Evolutionary conservation across 768 basidiomycete genomes (phyloP).

Genomic region (Podaxis sp.): DNA sequence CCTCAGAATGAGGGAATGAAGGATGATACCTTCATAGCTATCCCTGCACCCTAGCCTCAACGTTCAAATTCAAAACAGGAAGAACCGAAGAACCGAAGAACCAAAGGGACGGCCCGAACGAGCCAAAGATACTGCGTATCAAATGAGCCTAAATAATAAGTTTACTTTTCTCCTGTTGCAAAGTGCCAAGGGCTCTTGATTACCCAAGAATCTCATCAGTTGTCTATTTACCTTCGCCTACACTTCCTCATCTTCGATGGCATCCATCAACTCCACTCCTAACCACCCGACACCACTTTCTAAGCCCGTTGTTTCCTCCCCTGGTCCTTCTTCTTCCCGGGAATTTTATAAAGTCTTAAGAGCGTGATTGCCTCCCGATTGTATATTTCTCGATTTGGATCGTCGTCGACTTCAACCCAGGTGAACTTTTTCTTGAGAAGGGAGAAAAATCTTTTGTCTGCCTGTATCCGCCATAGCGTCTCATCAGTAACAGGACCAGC

Average conservation of each 20-base stretch:
- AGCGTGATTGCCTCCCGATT: slow-evolving; percentile 64
- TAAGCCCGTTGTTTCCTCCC: not conserved
- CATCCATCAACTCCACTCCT: not conserved
- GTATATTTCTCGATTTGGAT: slow-evolving; percentile 56
- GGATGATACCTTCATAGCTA: too few relatives aligned
- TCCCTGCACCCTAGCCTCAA: too few relatives aligned
- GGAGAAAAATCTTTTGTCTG: slow-evolving; percentile 83
- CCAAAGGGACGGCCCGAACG: too few relatives aligned
- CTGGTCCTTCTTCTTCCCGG: not conserved
- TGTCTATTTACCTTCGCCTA: too few relatives aligned
- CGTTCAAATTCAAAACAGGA: too few relatives aligned
- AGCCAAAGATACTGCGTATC: too few relatives aligned
- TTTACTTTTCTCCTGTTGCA: too few relatives aligned
- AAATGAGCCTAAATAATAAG: too few relatives aligned
- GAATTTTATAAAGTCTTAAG: slow-evolving; percentile 39
- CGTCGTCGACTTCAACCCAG: slow-evolving; percentile 68
- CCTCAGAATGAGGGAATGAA: too few relatives aligned
- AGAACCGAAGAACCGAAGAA: too few relatives aligned
- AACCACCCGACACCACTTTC: not conserved
- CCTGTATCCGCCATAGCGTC: slow-evolving; percentile 36
- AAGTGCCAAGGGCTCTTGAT: too few relatives aligned
- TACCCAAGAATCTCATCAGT: too few relatives aligned
- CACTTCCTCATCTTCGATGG: not conserved
- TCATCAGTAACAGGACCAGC: not conserved
- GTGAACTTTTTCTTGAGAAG: slow-evolving; percentile 74